Base-by-base conservation (phyloP, 371 early-diverging fungal species). In the Apophysomyces elegans region DNA sequence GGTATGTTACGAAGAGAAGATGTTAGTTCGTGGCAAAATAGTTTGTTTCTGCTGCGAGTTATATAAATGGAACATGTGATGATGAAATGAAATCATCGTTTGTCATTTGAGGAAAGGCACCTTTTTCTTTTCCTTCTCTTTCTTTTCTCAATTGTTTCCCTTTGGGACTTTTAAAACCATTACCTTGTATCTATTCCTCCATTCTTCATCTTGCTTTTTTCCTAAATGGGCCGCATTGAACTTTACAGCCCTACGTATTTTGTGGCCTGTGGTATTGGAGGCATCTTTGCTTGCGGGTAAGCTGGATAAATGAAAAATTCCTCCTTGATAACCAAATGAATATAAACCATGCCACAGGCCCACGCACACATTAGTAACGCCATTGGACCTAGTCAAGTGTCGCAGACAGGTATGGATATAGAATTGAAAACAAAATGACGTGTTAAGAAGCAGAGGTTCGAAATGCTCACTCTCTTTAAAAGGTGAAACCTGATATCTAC, bases 371-470 rank as follows among this genome's bases (percentile, higher is more conserved):
- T 64, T 76, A 35, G 70, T 90, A 72, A 89, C 89, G 26, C 88
- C 90, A 26, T 70, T 90, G 54, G 90, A 90, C 67, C 80, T 89
- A 56, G 83, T 88, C 67, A 90, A 90, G 73, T 86, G 87, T 72
- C 83, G 90, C 63, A 77, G 81, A 66, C 90, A 90, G 84, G 68
- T 68, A 59, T 45, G 26, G 2, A 36, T n/a, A 54, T 44, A 9
- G 60, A 6, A n/a, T 32, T 1, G 14, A 1, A 36, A 6, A 44
- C 2, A 4, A 7, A n/a, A 26, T 41, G 18, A 13, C 13, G 2
- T 8, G 8, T 32, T 32, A 21, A 11, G 21, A 7, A 0, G 21
- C 18, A 47, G 9, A n/a, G 46, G 37, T 61, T 12, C 56, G 54
- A 11, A 56, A 56, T 37, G 4, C 8, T 13, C 38, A 13, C 0